Percentiles rank a stretch among this genome's conserved stretches.
These are phyloP conservation scores for Dacryopinax primogenitus DNA, from an alignment of 768 basidiomycete species.

Conservation along the genomic window DNA sequence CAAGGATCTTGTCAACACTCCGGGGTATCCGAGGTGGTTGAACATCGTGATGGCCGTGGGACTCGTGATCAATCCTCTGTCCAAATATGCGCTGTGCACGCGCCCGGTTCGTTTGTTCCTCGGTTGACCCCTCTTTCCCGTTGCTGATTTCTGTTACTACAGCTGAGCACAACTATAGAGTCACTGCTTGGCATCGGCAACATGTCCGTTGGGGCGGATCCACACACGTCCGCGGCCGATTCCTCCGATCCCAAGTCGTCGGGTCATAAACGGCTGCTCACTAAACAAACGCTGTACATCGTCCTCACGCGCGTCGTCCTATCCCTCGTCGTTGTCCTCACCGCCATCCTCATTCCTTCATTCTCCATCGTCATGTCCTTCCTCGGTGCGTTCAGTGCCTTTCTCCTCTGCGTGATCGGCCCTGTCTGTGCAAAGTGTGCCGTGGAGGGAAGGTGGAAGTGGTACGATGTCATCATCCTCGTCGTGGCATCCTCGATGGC, in stretches of 20 bases:
- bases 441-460: constrained; percentile 33
- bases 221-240: constrained; percentile 8
- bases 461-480: constrained; percentile 46
- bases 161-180: constrained; percentile 77
- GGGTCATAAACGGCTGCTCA: not conserved
- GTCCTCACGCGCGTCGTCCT: constrained; percentile 46
- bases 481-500: constrained; percentile 49
- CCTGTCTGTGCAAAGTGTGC: constrained; percentile 61
- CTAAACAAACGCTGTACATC: constrained; percentile 16
- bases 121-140: not conserved
- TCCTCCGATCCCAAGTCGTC: constrained; percentile 14
- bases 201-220: constrained; percentile 18
- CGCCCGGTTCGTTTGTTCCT: constrained; percentile 46
- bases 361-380: constrained; percentile 81
- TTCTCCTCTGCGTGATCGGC: constrained; percentile 59
- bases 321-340: constrained; percentile 45
- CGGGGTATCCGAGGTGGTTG: constrained; percentile 55
- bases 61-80: constrained; percentile 68
- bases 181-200: constrained; percentile 55
- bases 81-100: constrained; percentile 77
- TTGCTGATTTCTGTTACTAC: constrained; percentile 12
- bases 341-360: constrained; percentile 65
- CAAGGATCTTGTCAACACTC: constrained; percentile 57
- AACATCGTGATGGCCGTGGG: constrained; percentile 73
- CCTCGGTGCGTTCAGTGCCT: constrained; percentile 77